phyloP scores from a whole-genome alignment of 2,329 filamentous ascomycete species.

The Paradendryphiella salina region DNA sequence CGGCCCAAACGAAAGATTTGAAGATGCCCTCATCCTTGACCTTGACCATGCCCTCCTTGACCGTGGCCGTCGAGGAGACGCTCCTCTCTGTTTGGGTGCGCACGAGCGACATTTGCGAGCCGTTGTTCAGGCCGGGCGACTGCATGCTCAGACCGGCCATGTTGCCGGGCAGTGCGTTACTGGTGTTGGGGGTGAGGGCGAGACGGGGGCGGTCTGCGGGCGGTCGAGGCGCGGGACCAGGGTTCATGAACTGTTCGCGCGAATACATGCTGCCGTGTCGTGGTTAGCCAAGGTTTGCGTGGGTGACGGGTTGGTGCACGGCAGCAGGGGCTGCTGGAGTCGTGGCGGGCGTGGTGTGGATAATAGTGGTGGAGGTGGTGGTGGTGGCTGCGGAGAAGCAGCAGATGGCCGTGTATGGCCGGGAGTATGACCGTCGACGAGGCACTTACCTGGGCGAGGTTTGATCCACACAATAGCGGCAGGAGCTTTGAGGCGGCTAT shows the following conservation, averaged over 20 bases:
- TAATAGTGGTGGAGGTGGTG: background rate
- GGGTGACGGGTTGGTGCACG: background rate
- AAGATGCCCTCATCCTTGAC: slow-evolving; percentile 92
- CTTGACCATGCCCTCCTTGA: slow-evolving; percentile 72
- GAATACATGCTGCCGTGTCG: slow-evolving; percentile 59
- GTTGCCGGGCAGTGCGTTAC: slow-evolving; percentile 69
- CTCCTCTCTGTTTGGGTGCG: slow-evolving; percentile 50
- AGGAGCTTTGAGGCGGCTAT: slow-evolving; percentile 13
- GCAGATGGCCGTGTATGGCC: background rate
- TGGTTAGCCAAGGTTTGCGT: slow-evolving; percentile 14
- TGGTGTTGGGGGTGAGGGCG: slow-evolving; percentile 72
- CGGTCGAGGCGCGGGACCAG: slow-evolving; percentile 88
- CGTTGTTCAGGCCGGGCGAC: slow-evolving; percentile 56
- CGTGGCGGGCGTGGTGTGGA: background rate
- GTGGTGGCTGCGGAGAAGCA: slow-evolving; percentile 1
- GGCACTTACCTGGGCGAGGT: slow-evolving; percentile 33
- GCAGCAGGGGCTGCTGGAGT: slow-evolving; percentile 3
- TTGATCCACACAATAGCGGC: slow-evolving; percentile 23
- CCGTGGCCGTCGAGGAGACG: slow-evolving; percentile 41
- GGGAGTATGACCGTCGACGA: background rate
- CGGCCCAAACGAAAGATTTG: slow-evolving; percentile 80
- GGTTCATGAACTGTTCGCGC: slow-evolving; percentile 85
- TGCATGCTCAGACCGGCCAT: slow-evolving; percentile 76
- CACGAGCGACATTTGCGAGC: slow-evolving; percentile 46
- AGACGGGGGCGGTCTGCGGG: slow-evolving; percentile 82